These are phyloP conservation scores for Bodo saltans DNA, from an alignment of 78 protist species.

Conservation along the genomic window DNA sequence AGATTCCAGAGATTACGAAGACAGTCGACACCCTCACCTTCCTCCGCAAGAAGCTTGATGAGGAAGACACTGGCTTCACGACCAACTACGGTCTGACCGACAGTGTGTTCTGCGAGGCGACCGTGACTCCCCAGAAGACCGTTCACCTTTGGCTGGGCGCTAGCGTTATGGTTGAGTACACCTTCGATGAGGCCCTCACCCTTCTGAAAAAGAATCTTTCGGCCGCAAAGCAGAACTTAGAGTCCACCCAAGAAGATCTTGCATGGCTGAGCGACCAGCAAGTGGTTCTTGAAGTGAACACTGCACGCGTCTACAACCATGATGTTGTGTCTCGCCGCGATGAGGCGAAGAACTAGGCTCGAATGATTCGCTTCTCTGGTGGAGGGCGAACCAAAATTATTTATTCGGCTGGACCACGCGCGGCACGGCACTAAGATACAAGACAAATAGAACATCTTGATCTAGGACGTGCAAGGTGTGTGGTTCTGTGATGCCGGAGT, in stretches of 20 bases:
- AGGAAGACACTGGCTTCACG: constrained; percentile 11
- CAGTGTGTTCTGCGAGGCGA: constrained; percentile 30
- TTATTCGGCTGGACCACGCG: too few relatives aligned
- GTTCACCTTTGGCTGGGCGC: constrained; percentile 60
- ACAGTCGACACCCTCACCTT: constrained; percentile 12
- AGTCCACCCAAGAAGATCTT: constrained; percentile 33
- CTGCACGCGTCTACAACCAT: constrained; percentile 34
- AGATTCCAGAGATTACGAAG: constrained; percentile 46
- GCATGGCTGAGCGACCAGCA: constrained; percentile 35
- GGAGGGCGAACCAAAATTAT: too few relatives aligned
- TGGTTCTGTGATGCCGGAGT: too few relatives aligned
- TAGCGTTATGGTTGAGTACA: constrained; percentile 47
- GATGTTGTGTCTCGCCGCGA: constrained; percentile 8
- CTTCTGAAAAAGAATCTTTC: constrained; percentile 25
- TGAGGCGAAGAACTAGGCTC: constrained; percentile 1
- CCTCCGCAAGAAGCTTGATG: constrained; percentile 30
- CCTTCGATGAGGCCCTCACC: constrained; percentile 46
- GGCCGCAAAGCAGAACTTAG: neutral
- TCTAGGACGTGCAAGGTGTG: too few relatives aligned
- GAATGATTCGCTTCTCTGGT: too few relatives aligned
- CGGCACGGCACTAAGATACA: too few relatives aligned
- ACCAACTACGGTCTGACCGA: constrained; percentile 35
- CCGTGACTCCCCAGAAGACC: neutral
- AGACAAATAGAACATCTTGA: too few relatives aligned
- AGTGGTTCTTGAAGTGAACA: constrained; percentile 43